A percentile compares a stretch with the other conserved stretches of the same genome.
These are phyloP conservation scores for Arthromyces matolae DNA, from an alignment of 768 basidiomycete species.

Conservation along the genomic window DNA sequence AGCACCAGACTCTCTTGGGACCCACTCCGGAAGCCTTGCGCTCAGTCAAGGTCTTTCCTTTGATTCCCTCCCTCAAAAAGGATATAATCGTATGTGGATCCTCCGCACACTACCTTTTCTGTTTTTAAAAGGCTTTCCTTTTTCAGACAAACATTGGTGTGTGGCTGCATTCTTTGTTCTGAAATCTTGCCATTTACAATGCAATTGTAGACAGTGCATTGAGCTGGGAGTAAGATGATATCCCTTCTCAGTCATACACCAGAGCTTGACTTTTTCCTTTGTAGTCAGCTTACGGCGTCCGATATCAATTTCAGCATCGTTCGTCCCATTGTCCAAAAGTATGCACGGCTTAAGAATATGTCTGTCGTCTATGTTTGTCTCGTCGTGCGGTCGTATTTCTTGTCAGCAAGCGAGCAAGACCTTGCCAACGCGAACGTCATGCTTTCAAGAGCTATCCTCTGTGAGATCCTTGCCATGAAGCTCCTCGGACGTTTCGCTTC, in stretches of 20 bases:
- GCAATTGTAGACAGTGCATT: conserved; percentile 56
- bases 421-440: conserved; percentile 78
- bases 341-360: conserved; percentile 73
- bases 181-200: conserved; percentile 14
- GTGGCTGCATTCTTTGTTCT: conserved; percentile 13
- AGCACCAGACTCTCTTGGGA: conserved; percentile 43
- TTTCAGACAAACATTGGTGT: conserved; percentile 44
- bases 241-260: conserved; percentile 1
- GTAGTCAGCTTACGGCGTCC: conserved; percentile 76
- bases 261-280: conserved; percentile 3
- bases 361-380: conserved; percentile 74
- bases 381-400: conserved; percentile 76
- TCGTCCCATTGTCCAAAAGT: conserved; percentile 73
- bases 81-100: conserved; percentile 66
- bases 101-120: conserved; percentile 1
- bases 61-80: conserved; percentile 67
- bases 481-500: conserved; percentile 71
- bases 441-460: conserved; percentile 63
- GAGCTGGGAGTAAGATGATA: conserved; percentile 79
- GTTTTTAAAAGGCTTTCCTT: conserved; percentile 20
- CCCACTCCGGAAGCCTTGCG: conserved; percentile 57
- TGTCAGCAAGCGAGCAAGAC: conserved; percentile 62
- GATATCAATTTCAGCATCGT: conserved; percentile 81
- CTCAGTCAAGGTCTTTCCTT: conserved; percentile 73
- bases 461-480: conserved; percentile 89